Base-by-base conservation (phyloP, 2,329 filamentous ascomycete genomes). In the Alternaria hordeiaustralica region DNA sequence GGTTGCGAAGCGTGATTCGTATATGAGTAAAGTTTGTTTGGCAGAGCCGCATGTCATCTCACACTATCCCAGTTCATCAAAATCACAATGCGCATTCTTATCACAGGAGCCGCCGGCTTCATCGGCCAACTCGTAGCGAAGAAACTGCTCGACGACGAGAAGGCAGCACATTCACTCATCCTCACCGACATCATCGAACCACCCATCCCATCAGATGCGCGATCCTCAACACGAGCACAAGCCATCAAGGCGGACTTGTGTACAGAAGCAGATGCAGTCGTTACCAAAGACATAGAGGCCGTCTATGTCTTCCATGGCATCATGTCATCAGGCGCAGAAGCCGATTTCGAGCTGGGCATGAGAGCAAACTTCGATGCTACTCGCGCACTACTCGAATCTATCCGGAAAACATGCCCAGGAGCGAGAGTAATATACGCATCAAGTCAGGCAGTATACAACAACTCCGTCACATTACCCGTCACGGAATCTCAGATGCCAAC, bases 281-380 rank as follows among this genome's bases (percentile, higher is more conserved):
- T 70, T 5, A 50, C 61, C 12, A 47, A 61, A 4, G 61, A 68
- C 21, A 60, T 70, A 21, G 45, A 71, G 5, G 67, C 64, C 47
- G 51, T 65, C 46, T 89, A 87, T 77, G 78, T 88, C 70, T 87
- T 89, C 79, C 87, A 89, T 77, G 87, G 87, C 61, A 88, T 89
- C 82, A 89, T 89, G 87, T 89, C 87, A 0, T 85, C 86, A 4
- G 86, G 86, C 7, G 86, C 86, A 9, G 87, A 89, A 75, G 85
- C 84, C 61, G 82, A 88, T 77, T 87, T 85, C 72, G 84, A 86
- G 57, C 80, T 87, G 2, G 86, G 85, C 6, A 83, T 87, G 75
- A 80, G 77, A 44, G 86, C 88, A 47, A 89, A 89, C 73, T 80
- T 89, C 46, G 84, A 89, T 66, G 85, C 84, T 23, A 86, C 87